Evolutionary conservation across 441 rosid genomes (phyloP), one percentile per base, ranked within the genome.

Genomic region (Cnidoscolus chayamansa): DNA sequence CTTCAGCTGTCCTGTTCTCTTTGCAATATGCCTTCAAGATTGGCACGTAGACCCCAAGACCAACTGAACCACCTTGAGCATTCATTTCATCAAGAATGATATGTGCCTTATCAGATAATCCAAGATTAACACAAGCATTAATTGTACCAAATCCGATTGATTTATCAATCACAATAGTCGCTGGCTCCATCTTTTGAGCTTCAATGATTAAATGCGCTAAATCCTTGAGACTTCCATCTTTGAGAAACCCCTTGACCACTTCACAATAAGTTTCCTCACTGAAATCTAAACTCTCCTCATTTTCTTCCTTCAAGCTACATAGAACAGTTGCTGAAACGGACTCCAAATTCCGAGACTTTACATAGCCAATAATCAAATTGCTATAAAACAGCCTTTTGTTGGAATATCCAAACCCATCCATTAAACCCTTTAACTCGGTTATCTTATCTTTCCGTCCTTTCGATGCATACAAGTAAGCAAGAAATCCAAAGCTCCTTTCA

Each of bases 1-100:
- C 98, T 87, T 90, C 96, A 72, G 98, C 87, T 55, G 94, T 90
- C 82, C 82, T 80, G 76, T 80, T 82, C 84, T 90, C 96, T 74
- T 94, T 88, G 80, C 93, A 81, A 73, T 90, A 94, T n/a, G 97
- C 92, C 73, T 84, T 85, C 67, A 89, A 82, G 74, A 87, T 89
- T 8, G 92, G 97, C 11, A 89, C 65, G 72, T 89, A 86, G 54
- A 84, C 94, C 12, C 97, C 91, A 68, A 86, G 86, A 70, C 90
- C 91, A 56, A 77, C 81, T 3, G 84, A 78, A 67, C 85, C 86
- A 65, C 90, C 86, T 30, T 69, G 85, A 80, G 86, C 87, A 85
- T 83, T 83, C 91, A 86, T 88, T 78, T 89, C 89, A 69, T 84
- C 91, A 8, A 91, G 85, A 72, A 88, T 79, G 72, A 86, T 76